Evolutionary conservation across 2,329 filamentous ascomycete species (phyloP), one percentile per base, ranked within the genome.

Genomic region (Diaporthe amygdali): DNA sequence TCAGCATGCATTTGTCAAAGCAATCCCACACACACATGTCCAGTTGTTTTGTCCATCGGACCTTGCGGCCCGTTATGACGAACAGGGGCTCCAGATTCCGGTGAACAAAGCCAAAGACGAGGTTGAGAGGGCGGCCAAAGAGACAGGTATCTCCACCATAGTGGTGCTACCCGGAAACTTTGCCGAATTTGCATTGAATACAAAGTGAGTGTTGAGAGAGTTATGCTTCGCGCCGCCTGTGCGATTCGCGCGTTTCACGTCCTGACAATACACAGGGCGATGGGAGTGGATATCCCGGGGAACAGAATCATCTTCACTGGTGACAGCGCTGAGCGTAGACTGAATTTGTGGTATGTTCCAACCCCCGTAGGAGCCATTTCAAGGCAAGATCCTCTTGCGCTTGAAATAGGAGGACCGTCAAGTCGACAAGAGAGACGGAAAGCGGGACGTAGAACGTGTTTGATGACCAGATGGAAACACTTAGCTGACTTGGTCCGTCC

Each of bases 51-150:
- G 27, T 12, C 51, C 51, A 14, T 54, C 51, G 7, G 51, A 54
- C 51, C 51, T 54, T 34, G 51, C 51, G 9, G 51, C 51, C 17
- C 27, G 30, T n/a, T 54, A 54, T 10, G 51, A 54, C 51, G 51
- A 34, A 9, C 51, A 54, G 30, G 51, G 51, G 51, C 51, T 54
- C 5, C 51, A 34, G 10, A 54, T 54, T 1, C 51, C 51, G 3
- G 51, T 54, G 10, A 54, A 54, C 20, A 54, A 54, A 54, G 51
- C 51, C 27, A 54, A 54, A n/a, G 51, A 54, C 30, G 30, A n/a
- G 17, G 30, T 54, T 22, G 51, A 54, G 51, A 54, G 51, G 30
- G 51, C 51, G 22, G 51, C 51, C 12, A 4, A 5, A 34, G 30
- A 54, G 20, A 20, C 30, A 5, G 30, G 51, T 54, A 34, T 54